These are phyloP conservation scores for Bimuria novae-zelandiae DNA, from an alignment of 2,329 filamentous ascomycete species.

Conservation along the genomic window DNA sequence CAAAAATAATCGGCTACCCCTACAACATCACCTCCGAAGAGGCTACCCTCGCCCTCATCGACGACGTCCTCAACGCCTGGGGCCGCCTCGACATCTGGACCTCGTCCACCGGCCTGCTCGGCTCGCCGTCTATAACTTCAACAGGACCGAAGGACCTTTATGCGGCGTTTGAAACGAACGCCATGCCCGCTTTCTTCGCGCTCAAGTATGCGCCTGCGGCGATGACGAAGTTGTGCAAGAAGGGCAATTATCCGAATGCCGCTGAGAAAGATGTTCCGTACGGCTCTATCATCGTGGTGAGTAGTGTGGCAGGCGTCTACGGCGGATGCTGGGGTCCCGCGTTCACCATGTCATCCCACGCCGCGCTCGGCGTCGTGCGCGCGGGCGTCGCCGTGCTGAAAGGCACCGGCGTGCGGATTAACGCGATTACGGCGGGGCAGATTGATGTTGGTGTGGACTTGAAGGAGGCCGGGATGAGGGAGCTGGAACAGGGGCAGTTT, in stretches of 20 bases:
- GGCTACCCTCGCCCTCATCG: constrained; percentile 63
- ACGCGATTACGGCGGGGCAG: constrained; percentile 56
- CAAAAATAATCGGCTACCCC: constrained; percentile 65
- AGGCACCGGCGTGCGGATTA: constrained; percentile 63
- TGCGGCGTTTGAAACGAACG: constrained; percentile 64
- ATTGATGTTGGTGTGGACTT: constrained; percentile 55
- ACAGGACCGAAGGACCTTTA: constrained; percentile 62
- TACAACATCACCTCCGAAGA: constrained; percentile 64
- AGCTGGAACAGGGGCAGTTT: constrained; percentile 59
- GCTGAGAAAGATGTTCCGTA: constrained; percentile 64
- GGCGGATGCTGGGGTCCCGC: constrained; percentile 64
- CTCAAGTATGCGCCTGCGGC: constrained; percentile 67
- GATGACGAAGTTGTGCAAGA: constrained; percentile 63
- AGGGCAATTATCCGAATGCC: constrained; percentile 63
- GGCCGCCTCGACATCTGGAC: constrained; percentile 63
- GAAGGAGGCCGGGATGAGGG: constrained; percentile 39
- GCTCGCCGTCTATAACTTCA: constrained; percentile 58
- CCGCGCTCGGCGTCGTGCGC: constrained; percentile 64
- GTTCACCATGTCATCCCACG: constrained; percentile 66
- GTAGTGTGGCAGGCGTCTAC: constrained; percentile 61
- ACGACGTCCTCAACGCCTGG: constrained; percentile 66
- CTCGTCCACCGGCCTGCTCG: constrained; percentile 61
- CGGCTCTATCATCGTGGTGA: constrained; percentile 66
- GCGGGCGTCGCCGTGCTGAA: constrained; percentile 63
- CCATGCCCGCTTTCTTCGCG: constrained; percentile 66